A percentile compares a stretch with the other conserved stretches of the same genome.
Conservation (phyloP, 2,329 filamentous ascomycete species). For the Epichloe typhina region DNA sequence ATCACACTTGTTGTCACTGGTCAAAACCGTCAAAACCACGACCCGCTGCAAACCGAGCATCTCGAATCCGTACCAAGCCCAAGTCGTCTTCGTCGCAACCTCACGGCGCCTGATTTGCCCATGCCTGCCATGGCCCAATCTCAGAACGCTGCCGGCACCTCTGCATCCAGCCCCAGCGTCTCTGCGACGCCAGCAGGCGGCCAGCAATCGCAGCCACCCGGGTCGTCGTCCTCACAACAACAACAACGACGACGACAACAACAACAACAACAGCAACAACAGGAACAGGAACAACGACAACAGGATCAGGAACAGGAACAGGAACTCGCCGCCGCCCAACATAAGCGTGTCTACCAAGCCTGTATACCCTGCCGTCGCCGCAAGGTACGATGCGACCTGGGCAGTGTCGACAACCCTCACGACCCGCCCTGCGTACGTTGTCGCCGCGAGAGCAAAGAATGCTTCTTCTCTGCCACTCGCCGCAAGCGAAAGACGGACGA, state of each 20-base stretch:
- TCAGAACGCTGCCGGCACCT: constrained; percentile 8
- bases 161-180: constrained; percentile 10
- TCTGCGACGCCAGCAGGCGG: constrained; percentile 8
- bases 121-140: constrained; percentile 10
- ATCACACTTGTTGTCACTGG: no score
- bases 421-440: constrained; percentile 91
- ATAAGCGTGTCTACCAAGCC: constrained; percentile 51
- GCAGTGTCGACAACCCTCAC: constrained; percentile 81
- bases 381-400: constrained; percentile 50
- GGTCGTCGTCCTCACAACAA: no score
- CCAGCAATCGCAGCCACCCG: constrained; percentile 3
- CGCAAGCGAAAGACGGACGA: constrained; percentile 74
- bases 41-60: constrained; percentile 24
- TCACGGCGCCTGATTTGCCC: not conserved
- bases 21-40: not conserved
- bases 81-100: constrained; percentile 5
- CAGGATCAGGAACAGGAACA: constrained; percentile 7
- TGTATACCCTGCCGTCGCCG: constrained; percentile 49
- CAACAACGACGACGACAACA: not conserved
- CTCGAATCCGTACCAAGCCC: not conserved
- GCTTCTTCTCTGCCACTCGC: constrained; percentile 89
- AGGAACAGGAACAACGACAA: not conserved
- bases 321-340: constrained; percentile 10
- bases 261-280: constrained; percentile 6
- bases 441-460: constrained; percentile 88